phyloP scores from a whole-genome alignment of 75 land plant species.

The Cupressus sempervirens region DNA sequence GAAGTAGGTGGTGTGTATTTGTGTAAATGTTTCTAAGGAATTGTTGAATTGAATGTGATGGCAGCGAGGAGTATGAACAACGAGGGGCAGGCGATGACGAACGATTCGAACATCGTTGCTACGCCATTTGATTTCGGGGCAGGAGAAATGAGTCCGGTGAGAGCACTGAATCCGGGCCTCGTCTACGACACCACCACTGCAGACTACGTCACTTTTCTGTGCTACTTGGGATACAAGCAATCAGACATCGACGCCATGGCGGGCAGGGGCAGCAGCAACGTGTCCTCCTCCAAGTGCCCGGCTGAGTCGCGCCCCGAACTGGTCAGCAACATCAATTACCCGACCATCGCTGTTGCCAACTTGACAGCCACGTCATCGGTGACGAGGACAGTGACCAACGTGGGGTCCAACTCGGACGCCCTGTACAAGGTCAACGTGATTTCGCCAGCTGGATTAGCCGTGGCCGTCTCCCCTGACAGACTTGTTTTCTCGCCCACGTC shows the following conservation, averaged over 20 bases:
- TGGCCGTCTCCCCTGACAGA: conserved; percentile 41
- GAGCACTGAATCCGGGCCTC: conserved; percentile 67
- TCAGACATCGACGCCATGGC: conserved; percentile 31
- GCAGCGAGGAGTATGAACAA: conserved; percentile 52
- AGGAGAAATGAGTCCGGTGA: conserved; percentile 57
- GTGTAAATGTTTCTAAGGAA: neutral
- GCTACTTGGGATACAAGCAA: conserved; percentile 49
- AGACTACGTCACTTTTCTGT: conserved; percentile 56
- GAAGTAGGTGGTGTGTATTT: no score
- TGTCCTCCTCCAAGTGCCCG: conserved; percentile 25
- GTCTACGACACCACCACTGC: conserved; percentile 43
- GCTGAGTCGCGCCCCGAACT: conserved; percentile 19
- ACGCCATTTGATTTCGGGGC: conserved; percentile 50
- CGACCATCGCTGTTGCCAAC: conserved; percentile 49
- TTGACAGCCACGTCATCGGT: conserved; percentile 4
- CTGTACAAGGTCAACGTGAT: conserved; percentile 30
- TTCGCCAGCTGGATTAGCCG: conserved; percentile 29
- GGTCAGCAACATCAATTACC: conserved; percentile 61
- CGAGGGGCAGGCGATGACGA: conserved; percentile 25
- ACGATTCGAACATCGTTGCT: conserved; percentile 22
- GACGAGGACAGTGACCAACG: conserved; percentile 43
- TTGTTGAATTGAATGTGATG: neutral
- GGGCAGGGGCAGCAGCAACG: neutral
- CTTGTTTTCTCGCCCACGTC: conserved; percentile 27
- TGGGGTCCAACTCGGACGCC: conserved; percentile 27